Conservation (phyloP, 75 land plant genomes). For the Selaginella moellendorffii region DNA sequence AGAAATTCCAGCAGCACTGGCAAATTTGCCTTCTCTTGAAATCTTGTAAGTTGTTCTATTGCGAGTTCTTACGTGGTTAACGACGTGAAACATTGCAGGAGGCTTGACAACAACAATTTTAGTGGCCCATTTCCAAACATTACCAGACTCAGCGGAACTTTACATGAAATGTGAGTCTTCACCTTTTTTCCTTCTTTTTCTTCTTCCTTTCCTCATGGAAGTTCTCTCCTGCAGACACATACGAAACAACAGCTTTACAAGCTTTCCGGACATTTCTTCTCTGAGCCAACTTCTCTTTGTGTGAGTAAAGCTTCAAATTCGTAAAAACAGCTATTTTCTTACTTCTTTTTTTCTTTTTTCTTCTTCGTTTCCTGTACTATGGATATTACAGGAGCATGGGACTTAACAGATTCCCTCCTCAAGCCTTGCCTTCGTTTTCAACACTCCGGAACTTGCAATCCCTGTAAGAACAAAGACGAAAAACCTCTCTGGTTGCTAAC, state of each 20-base stretch:
- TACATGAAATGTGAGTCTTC: not conserved
- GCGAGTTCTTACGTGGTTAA: no score
- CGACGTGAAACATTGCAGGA: no score
- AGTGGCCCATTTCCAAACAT: constrained; percentile 1
- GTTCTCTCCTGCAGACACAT: not conserved
- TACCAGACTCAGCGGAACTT: not conserved
- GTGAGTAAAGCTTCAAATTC: no score
- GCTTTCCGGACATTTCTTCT: not conserved
- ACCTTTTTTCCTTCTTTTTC: not conserved
- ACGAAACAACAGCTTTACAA: not conserved
- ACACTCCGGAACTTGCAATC: not conserved
- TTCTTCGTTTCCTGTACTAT: no score
- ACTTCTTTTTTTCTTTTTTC: no score
- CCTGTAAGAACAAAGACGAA: not conserved
- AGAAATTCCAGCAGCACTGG: constrained; percentile 25
- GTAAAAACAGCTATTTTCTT: no score
- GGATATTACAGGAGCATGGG: not conserved
- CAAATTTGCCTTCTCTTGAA: constrained; percentile 19
- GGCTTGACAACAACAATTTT: constrained; percentile 5
- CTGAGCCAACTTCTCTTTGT: not conserved
- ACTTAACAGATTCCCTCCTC: not conserved
- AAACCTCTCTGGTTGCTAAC: not conserved
- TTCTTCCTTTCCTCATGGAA: no score
- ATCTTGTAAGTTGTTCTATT: constrained; percentile 23
- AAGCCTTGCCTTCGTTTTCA: not conserved